Evolutionary conservation across 768 basidiomycete species (phyloP).

Genomic region (Amanita muscaria): DNA sequence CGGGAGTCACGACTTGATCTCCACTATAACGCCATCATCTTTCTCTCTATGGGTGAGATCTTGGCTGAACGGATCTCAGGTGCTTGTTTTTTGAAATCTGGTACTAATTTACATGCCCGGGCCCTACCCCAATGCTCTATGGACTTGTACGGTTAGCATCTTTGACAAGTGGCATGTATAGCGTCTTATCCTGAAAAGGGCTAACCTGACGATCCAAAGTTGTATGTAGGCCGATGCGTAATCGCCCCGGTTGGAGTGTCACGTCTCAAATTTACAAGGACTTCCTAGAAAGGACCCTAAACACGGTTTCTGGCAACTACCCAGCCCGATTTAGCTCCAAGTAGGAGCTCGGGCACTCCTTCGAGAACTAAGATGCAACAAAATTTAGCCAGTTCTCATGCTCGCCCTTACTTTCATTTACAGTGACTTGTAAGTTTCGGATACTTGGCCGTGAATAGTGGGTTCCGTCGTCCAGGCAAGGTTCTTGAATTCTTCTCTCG

Average conservation of each 20-base stretch:
- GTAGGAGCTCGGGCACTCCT: slow-evolving; percentile 19
- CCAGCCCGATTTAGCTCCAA: slow-evolving; percentile 24
- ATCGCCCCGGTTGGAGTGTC: slow-evolving; percentile 31
- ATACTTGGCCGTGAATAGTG: slow-evolving; percentile 33
- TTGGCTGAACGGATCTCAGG: neutral
- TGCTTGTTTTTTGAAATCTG: too few relatives aligned
- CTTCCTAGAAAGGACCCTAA: slow-evolving; percentile 21
- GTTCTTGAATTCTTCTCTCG: slow-evolving; percentile 1
- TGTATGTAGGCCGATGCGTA: slow-evolving; percentile 31
- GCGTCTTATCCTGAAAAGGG: slow-evolving; percentile 35
- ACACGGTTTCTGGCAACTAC: slow-evolving; percentile 29
- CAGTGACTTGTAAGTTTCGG: slow-evolving; percentile 27
- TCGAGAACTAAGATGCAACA: slow-evolving; percentile 22
- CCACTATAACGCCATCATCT: neutral
- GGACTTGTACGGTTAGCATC: too few relatives aligned
- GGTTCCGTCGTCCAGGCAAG: slow-evolving; percentile 34
- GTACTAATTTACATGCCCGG: too few relatives aligned
- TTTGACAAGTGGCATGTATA: slow-evolving; percentile 20
- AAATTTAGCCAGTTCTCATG: slow-evolving; percentile 24
- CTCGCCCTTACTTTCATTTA: slow-evolving; percentile 15
- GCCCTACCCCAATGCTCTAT: too few relatives aligned
- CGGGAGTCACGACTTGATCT: slow-evolving; percentile 1
- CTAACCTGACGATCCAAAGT: slow-evolving; percentile 28
- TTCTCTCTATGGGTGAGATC: neutral
- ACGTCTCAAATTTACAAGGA: slow-evolving; percentile 26